Evolutionary conservation across 208 protist species (phyloP), one percentile per base, ranked within the genome.

Genomic region (Zelonia costaricensis): DNA sequence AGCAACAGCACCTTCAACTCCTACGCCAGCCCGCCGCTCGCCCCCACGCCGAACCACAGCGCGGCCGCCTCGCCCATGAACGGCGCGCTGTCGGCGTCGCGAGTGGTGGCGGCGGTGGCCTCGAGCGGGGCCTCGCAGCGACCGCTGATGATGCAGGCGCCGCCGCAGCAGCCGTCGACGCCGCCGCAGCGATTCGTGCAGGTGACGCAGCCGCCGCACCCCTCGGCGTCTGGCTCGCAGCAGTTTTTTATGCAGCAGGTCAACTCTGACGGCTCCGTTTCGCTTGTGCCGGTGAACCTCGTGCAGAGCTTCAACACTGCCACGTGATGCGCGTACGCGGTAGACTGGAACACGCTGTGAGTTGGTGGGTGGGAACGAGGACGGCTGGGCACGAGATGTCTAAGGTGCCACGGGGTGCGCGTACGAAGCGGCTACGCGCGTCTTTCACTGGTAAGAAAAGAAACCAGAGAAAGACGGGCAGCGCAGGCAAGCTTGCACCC

Each of bases 201-300:
- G 18, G 22, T 45, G 27, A n/a, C 18, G 12, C 64, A 45, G 3
- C 47, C 16, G 3, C 54, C 42, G 27, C 63, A 69, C 20, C 27
- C 30, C 4, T 39, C 45, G 28, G 23, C 44, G n/a, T n/a, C n/a
- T n/a, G n/a, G n/a, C 20, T 71, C 57, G 49, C 65, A 62, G 61
- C 63, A 78, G 59, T 31, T 65, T n/a, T 62, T 68, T 12, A 18
- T 76, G 6, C 64, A 69, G 33, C 62, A 71, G 39, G 35, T 73
- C 3, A 73, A 72, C 45, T n/a, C 55, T 12, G 71, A 77, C 45
- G 71, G 71, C 15, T 62, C 36, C 9, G 30, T 77, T 20, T 57
- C 64, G 7, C 45, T 77, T 47, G 59, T 77, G 10, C 71, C 71
- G 18, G 38, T 77, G 13, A 73, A 42, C 35, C 42, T 72, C 40